A percentile compares a stretch with the other conserved stretches of the same genome.
Evolutionary conservation across 108 stramenopile species (phyloP).

Genomic region (Pseudonitzschia delicatissima): DNA sequence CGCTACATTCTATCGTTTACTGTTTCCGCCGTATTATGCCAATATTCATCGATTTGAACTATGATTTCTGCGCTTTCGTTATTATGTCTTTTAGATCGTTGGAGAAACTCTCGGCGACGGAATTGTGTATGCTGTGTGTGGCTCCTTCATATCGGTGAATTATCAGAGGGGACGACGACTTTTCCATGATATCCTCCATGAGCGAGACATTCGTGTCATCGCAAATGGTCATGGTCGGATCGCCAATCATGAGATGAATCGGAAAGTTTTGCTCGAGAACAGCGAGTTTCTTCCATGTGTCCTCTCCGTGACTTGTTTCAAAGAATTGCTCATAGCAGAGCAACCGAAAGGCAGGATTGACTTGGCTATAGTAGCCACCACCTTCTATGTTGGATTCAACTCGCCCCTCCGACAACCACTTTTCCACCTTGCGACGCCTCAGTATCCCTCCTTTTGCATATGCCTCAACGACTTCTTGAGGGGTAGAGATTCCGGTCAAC

Average conservation of each 20-base stretch:
- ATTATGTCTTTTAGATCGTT: background rate
- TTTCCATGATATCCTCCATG: slow-evolving; percentile 20
- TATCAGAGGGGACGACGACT: background rate
- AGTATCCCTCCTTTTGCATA: slow-evolving; percentile 32
- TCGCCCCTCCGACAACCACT: slow-evolving; percentile 36
- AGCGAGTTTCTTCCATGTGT: slow-evolving; percentile 24
- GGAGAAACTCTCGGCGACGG: background rate
- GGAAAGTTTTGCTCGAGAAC: slow-evolving; percentile 8
- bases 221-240: slow-evolving; percentile 25
- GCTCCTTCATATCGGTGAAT: slow-evolving; percentile 22
- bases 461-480: slow-evolving; percentile 1
- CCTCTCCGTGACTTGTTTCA: slow-evolving; percentile 21
- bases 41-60: too few relatives aligned
- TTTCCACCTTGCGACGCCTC: slow-evolving; percentile 17
- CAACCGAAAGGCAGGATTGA: slow-evolving; percentile 40
- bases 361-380: slow-evolving; percentile 29
- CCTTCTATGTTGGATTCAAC: slow-evolving; percentile 8
- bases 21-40: too few relatives aligned
- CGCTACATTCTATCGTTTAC: too few relatives aligned
- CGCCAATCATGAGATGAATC: slow-evolving; percentile 27
- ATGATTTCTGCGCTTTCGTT: too few relatives aligned
- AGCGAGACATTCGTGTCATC: slow-evolving; percentile 24
- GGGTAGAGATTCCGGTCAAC: background rate
- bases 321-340: slow-evolving; percentile 37
- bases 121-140: slow-evolving; percentile 17